Base-by-base conservation (phyloP, 1,284 basidiomycete species). In the Apiotrichum montevideense region DNA sequence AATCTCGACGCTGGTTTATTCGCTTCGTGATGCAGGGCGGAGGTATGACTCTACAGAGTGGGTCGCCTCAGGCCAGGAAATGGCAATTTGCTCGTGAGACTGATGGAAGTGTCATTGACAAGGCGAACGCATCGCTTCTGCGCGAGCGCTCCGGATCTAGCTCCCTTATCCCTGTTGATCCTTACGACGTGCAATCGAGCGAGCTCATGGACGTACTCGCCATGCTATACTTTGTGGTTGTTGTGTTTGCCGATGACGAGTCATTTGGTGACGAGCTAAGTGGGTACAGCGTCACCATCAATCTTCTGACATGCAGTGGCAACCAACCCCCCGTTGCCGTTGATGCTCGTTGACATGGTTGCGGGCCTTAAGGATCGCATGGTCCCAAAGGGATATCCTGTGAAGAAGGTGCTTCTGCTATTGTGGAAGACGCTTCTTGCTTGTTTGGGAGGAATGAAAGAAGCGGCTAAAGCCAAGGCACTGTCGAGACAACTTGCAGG, bases 341-440 rank as follows among this genome's bases (percentile, higher is more conserved):
- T 96, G 14, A 94, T 93, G 73, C 80, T 98, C 15, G 90, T 97
- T 77, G 87, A 87, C 55, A 82, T 94, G 53, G 86, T 98, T 8
- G 87, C 93, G 15, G 85, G 86, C 35, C 79, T 98, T 51, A 86
- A 92, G 62, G 96, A 99, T 71, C 93, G 92, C 78, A 90, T 88
- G 67, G 54, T 63, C 14, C 88, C 92, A 4, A 94, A 90, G 70
- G 92, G 92, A 2, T 97, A 96, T 74, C 93, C 94, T 0, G 88
- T 95, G 63, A 96, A 96, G 55, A 62, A 63, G 54, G 55, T 98
- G 3, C 82, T 98, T 14, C 83, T 98, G n/a, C 83, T 98, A 1
- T 79, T 97, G 1, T 99, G 96, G 96, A 99, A 98, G 77, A 87
- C 90, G 0, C 78, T 98, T 35, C 80, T 99, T 39, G 87, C 90